phyloP scores from a whole-genome alignment of 306 rosid species.

The Prunus campanulata region DNA sequence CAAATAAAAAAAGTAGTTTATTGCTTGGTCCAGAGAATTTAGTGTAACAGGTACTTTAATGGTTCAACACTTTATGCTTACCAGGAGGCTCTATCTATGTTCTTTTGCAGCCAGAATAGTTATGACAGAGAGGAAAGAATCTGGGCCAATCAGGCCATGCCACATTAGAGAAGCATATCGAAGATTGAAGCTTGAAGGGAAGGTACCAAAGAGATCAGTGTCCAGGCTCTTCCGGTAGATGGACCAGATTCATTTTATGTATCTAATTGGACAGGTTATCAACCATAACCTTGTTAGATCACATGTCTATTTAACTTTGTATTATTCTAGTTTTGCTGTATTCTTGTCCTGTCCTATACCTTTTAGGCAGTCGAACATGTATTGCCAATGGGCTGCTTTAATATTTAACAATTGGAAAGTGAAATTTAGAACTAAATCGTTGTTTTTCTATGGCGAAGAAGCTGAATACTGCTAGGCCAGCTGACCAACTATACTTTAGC shows the following conservation, averaged over 20 bases:
- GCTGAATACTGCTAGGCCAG: neutral
- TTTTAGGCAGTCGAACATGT: neutral
- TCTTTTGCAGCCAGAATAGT: slow-evolving; percentile 66
- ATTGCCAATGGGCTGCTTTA: too few relatives aligned
- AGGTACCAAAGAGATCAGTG: slow-evolving; percentile 68
- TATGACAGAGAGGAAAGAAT: slow-evolving; percentile 82
- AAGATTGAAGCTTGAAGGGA: slow-evolving; percentile 88
- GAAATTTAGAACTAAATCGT: too few relatives aligned
- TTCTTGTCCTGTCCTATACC: neutral
- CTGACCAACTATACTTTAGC: neutral
- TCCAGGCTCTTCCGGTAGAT: slow-evolving; percentile 74
- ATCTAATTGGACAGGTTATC: slow-evolving; percentile 6
- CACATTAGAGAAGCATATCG: slow-evolving; percentile 89
- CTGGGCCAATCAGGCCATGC: slow-evolving; percentile 94
- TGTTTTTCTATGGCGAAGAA: neutral
- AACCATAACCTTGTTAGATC: neutral
- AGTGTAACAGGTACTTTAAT: neutral
- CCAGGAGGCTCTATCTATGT: neutral
- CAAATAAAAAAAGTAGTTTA: neutral
- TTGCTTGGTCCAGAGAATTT: neutral
- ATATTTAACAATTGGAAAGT: too few relatives aligned
- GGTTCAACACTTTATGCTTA: neutral
- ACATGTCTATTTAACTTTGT: neutral
- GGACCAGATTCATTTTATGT: slow-evolving; percentile 16
- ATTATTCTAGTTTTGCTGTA: neutral